Evolutionary conservation across 176 grass and related monocot species (phyloP), one percentile per base, ranked within the genome.

Genomic region (Triticum turgidum): DNA sequence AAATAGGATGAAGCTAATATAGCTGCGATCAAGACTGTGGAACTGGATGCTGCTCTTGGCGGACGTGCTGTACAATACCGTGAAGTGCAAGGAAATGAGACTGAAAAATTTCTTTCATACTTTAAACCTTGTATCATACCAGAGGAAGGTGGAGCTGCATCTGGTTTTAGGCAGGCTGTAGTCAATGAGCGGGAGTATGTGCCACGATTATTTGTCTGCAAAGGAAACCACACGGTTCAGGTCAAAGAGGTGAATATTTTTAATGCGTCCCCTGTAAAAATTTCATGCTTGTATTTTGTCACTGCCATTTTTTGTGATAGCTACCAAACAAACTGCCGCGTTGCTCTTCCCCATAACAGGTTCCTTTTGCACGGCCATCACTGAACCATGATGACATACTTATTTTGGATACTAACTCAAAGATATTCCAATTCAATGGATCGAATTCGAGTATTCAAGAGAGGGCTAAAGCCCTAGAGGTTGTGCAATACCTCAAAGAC

Each of bases 41-140:
- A 99, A 76, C 69, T 99, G 49, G 97, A 99, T 91, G 97, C 97
- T 83, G 87, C 92, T 78, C 97, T 99, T 69, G 97, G 97, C 38
- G 94, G 94, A 17, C 88, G 92, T 65, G 94, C 97, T 88, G 97
- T 99, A 63, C 97, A 99, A 88, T 99, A 99, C 61, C 92, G 97
- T 62, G 94, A 99, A 87, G 85, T 93, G 54, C 97, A 99, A 77
- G 97, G 94, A 75, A 94, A 97, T 45, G 97, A 99, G 81, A 94
- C 97, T 0, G 97, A 99, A 32, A 96, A 94, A 74, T 97, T 99
- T 89, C 94, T 99, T 84, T 99, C 97, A 5, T 99, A 99, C 88
- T 99, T 99, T 85, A 99, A 92, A 91, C 97, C 97, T 27, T 99
- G 97, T 80, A 99, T 99, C 85, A 99, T 99, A 85, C 97, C 97